These are phyloP conservation scores for Aspergillus quadricinctus DNA, from an alignment of 2,329 filamentous ascomycete genomes.

Conservation along the genomic window DNA sequence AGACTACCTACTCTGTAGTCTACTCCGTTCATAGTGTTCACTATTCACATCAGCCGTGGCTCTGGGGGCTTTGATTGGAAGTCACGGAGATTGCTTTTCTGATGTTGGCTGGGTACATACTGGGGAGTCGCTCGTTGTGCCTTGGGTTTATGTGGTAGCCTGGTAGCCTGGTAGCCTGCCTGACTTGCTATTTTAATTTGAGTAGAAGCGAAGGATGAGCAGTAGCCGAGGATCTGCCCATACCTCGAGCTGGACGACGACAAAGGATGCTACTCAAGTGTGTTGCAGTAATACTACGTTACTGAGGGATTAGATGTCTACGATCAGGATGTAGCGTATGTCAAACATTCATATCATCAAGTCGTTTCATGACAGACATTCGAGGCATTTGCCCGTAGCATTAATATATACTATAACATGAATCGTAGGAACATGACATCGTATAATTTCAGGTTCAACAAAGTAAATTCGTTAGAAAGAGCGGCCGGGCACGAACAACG, in stretches of 20 bases:
- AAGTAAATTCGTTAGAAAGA: constrained; percentile 1
- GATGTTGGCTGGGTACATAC: too few species aligned
- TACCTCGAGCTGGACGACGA: neutral
- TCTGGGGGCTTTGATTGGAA: neutral
- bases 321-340: neutral
- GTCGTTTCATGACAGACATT: neutral
- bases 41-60: neutral
- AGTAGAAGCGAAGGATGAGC: neutral
- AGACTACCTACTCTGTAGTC: too few species aligned
- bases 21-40: neutral
- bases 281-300: too few species aligned
- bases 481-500: neutral
- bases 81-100: too few species aligned
- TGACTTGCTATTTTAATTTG: neutral
- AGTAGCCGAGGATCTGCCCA: neutral
- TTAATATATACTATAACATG: neutral
- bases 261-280: too few species aligned
- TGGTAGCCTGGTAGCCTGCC: neutral
- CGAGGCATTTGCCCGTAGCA: neutral
- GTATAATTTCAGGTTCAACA: neutral
- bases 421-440: neutral
- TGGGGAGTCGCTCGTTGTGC: neutral
- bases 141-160: neutral
- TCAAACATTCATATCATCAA: neutral
- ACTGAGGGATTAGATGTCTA: neutral